Evolutionary conservation across 805 yeast species (phyloP).

Genomic region (Candida fluviatilis): DNA sequence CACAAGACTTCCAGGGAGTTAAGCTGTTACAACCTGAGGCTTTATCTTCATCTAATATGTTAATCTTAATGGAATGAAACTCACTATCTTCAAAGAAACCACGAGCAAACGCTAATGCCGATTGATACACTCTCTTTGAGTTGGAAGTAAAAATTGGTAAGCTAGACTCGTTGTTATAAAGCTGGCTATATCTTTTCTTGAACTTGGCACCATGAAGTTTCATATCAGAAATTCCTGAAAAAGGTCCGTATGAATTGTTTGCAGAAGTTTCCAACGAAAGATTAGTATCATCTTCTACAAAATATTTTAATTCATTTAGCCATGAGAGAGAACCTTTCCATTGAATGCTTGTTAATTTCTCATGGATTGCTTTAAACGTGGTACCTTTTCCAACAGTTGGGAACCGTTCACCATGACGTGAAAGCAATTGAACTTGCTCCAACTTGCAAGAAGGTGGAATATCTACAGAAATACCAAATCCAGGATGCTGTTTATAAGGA

Average conservation of each 20-base stretch:
- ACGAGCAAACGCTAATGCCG: constrained; percentile 48
- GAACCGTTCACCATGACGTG: constrained; percentile 75
- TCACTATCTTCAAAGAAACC: constrained; percentile 47
- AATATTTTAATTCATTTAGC: constrained; percentile 46
- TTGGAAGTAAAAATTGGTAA: constrained; percentile 50
- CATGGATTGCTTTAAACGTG: constrained; percentile 13
- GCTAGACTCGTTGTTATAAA: constrained; percentile 29
- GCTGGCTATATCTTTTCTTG: constrained; percentile 41
- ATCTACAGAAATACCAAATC: constrained; percentile 46
- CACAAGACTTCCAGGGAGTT: constrained; percentile 44
- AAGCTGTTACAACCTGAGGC: constrained; percentile 50
- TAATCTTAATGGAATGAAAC: constrained; percentile 10
- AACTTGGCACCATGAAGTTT: constrained; percentile 40
- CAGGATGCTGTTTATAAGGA: constrained; percentile 47
- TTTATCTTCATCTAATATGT: constrained; percentile 41
- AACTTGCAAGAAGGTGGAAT: constrained; percentile 46
- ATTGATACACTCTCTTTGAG: constrained; percentile 47
- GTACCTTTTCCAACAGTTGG: constrained; percentile 26
- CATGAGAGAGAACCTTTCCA: constrained; percentile 46
- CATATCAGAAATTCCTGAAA: constrained; percentile 46
- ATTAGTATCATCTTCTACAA: constrained; percentile 26
- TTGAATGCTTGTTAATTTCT: constrained; percentile 13
- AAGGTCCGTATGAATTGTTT: constrained; percentile 39
- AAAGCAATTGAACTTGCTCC: constrained; percentile 62
- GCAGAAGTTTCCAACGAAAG: constrained; percentile 46